Evolutionary conservation across 208 protist genomes (phyloP), one percentile per base, ranked within the genome.

Genomic region (Phytomonas francai): DNA sequence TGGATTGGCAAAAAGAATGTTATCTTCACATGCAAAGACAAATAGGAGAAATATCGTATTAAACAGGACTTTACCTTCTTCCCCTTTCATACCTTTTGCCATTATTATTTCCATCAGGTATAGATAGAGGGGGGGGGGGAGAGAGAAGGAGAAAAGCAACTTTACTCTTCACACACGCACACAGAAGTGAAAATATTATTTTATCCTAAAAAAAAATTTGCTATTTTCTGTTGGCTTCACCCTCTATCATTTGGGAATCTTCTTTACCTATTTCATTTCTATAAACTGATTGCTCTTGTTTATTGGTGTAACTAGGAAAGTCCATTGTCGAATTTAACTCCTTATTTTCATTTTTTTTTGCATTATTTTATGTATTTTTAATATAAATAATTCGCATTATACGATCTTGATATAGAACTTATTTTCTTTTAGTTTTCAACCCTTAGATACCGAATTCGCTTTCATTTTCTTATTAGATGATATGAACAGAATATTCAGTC

Each of bases 401-500:
- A 58, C 25, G 32, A 67, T 49, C 28, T 51, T 32, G 39, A 31
- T 63, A 36, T 70, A 32, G 34, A 0, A 45, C 29, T 67, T 6
- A 57, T 67, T 32, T 70, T 51, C 12, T 58, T 42, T 33, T 63
- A 25, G 54, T 2, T 51, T 63, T 56, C 19, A 8, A 25, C 4
- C 6, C 19, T 63, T 58, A 56, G 19, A 63, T 58, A 4, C 19
- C 54, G 36, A 63, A 36, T 36, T 63, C 22, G 6, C 32, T n/a
- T 12, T 6, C 22, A 7, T 63, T 63, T 36, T 1, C 22, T 63
- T 22, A 63, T 63, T 58, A 45, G 32, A 63, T 63, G 59, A 63
- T 63, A 45, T 63, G 59, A 63, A 34, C 32, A 63, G 36, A 63
- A 63, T 58, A 63, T 58, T 51, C 32, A 25, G 59, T 56, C 32